A percentile compares a stretch with the other conserved stretches of the same genome.
Evolutionary conservation across 1,284 basidiomycete species (phyloP).

Genomic region (Spongiforma sp.): DNA sequence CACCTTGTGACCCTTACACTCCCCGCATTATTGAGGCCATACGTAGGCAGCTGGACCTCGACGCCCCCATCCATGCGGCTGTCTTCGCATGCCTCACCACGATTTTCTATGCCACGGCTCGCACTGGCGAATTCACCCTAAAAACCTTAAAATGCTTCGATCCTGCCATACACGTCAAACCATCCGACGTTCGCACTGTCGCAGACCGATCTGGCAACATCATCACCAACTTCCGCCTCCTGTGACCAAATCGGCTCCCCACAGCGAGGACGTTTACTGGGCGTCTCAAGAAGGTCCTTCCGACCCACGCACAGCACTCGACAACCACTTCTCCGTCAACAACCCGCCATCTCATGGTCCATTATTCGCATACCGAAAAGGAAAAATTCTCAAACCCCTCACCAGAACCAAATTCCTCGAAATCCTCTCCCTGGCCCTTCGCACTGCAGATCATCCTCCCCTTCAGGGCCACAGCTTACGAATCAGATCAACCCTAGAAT

Average conservation of each 20-base stretch:
- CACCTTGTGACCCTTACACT: neutral
- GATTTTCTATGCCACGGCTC: neutral
- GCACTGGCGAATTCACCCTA: neutral
- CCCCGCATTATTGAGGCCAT: neutral
- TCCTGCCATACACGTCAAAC: neutral
- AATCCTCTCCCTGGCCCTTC: rapidly evolving
- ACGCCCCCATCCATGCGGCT: neutral
- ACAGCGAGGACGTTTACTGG: neutral
- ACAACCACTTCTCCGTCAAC: neutral
- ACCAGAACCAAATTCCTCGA: neutral
- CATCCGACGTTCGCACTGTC: neutral
- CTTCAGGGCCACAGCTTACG: neutral
- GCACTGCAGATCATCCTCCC: neutral
- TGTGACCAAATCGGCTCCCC: neutral
- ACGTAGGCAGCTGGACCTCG: rapidly evolving
- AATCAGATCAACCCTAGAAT: neutral
- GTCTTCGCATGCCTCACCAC: slow-evolving; percentile 6
- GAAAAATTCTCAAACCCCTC: neutral
- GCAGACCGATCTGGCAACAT: neutral
- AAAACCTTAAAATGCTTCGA: neutral
- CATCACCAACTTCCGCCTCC: neutral
- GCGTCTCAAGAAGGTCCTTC: neutral
- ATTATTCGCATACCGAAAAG: neutral
- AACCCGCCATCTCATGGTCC: neutral
- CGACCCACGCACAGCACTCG: neutral